These are phyloP conservation scores for Backusella sp. DNA, from an alignment of 192 early-diverging fungal genomes.

Conservation along the genomic window DNA sequence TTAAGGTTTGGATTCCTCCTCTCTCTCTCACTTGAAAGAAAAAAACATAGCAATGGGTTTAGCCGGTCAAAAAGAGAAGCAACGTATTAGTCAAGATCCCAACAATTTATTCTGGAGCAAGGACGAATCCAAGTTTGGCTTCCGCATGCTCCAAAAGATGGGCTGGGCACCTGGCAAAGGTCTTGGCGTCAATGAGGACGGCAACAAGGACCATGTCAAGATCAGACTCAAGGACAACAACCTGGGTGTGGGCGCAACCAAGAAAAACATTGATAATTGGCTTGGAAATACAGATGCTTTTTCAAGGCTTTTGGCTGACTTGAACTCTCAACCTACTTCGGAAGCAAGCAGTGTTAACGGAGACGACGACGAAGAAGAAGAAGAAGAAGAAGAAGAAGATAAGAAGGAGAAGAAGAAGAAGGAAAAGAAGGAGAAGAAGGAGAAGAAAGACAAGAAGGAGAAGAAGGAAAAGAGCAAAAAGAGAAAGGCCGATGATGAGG, in stretches of 20 bases:
- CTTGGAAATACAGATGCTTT: slow-evolving; percentile 90
- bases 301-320: slow-evolving; percentile 70
- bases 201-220: slow-evolving; percentile 81
- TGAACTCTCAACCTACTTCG: slow-evolving; percentile 62
- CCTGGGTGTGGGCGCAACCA: slow-evolving; percentile 88
- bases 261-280: slow-evolving; percentile 91
- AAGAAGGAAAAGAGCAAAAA: slow-evolving; percentile 34
- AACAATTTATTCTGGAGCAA: slow-evolving; percentile 89
- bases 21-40: background rate
- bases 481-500: slow-evolving; percentile 32
- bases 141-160: slow-evolving; percentile 92
- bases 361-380: slow-evolving; percentile 31
- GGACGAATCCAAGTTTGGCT: slow-evolving; percentile 81
- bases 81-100: slow-evolving; percentile 86
- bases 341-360: slow-evolving; percentile 33
- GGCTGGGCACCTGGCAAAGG: slow-evolving; percentile 95
- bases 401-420: slow-evolving; percentile 35
- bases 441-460: background rate
- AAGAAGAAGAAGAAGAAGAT: slow-evolving; percentile 41
- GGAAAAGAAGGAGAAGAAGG: slow-evolving; percentile 20
- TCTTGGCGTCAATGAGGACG: slow-evolving; percentile 85
- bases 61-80: slow-evolving; percentile 67
- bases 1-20: background rate
- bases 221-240: slow-evolving; percentile 83
- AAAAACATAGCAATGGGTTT: slow-evolving; percentile 59